A percentile compares a stretch with the other conserved stretches of the same genome.
phyloP scores from a whole-genome alignment of 345 rosid genomes.

The Salix suchowensis region DNA sequence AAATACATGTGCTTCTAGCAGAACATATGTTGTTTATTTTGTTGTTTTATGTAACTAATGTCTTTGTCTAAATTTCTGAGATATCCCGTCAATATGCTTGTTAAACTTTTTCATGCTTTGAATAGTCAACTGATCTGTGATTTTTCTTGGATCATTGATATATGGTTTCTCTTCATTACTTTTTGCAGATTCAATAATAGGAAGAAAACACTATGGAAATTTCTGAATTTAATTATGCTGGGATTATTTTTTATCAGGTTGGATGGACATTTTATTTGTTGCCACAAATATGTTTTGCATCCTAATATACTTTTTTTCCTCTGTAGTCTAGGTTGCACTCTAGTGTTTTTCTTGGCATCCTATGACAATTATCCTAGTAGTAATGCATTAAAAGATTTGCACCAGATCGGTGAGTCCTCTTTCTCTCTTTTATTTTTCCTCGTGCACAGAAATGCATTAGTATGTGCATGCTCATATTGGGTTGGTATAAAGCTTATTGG shows the following conservation, averaged over 20 bases:
- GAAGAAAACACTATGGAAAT: constrained; percentile 71
- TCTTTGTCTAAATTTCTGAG: background rate
- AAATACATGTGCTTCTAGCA: background rate
- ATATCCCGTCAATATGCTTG: background rate
- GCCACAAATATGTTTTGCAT: background rate
- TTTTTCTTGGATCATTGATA: background rate
- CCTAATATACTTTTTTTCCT: constrained; percentile 25
- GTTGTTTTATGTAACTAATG: background rate
- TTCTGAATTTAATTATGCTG: constrained; percentile 53
- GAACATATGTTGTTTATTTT: background rate
- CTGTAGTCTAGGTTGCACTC: constrained; percentile 84
- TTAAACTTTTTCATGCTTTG: background rate
- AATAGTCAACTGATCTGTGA: background rate
- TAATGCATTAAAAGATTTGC: constrained; percentile 74
- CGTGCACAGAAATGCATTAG: background rate
- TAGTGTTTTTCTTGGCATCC: constrained; percentile 72
- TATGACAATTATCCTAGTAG: constrained; percentile 90
- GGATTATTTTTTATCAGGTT: constrained; percentile 73
- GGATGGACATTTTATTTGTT: constrained; percentile 11
- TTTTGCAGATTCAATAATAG: constrained; percentile 77
- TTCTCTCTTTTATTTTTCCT: constrained; percentile 12
- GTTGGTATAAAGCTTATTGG: background rate
- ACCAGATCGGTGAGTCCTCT: constrained; percentile 54
- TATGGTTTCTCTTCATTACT: constrained; percentile 8
- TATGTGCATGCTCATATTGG: background rate